Evolutionary conservation across 202 grass and related monocot species (phyloP).

Genomic region (Tripidium arundinaceum): DNA sequence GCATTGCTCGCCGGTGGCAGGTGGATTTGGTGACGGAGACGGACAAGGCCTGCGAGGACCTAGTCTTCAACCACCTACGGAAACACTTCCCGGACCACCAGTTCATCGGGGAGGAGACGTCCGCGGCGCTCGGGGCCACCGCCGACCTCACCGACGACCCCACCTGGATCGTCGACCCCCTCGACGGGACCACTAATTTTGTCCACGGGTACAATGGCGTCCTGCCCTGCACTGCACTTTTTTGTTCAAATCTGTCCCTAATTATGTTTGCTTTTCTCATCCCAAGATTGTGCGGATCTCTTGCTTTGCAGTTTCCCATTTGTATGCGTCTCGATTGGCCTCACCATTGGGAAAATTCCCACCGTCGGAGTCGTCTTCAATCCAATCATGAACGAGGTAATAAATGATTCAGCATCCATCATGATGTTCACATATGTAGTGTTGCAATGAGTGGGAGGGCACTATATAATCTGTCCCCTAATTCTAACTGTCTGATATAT

Average conservation of each 20-base stretch:
- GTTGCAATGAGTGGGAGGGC: not conserved
- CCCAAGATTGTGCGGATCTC: not conserved
- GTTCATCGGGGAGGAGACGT: slow-evolving; percentile 96
- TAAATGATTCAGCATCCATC: not conserved
- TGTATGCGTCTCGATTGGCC: slow-evolving; percentile 94
- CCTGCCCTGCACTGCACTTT: not conserved
- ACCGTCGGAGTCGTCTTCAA: slow-evolving; percentile 87
- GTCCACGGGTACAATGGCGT: slow-evolving; percentile 71
- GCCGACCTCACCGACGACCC: slow-evolving; percentile 74
- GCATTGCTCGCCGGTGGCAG: slow-evolving; percentile 33
- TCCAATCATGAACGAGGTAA: slow-evolving; percentile 90
- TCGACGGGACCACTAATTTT: slow-evolving; percentile 98
- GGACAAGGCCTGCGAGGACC: slow-evolving; percentile 92
- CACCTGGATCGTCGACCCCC: slow-evolving; percentile 93
- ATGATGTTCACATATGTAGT: not conserved
- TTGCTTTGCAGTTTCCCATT: slow-evolving; percentile 70
- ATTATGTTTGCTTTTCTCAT: slow-evolving; percentile 5
- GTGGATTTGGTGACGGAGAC: slow-evolving; percentile 99
- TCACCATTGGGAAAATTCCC: slow-evolving; percentile 75
- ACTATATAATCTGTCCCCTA: not conserved
- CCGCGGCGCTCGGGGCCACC: slow-evolving; percentile 60
- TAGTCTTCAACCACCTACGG: slow-evolving; percentile 84
- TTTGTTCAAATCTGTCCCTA: not conserved
- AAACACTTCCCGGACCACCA: slow-evolving; percentile 81
- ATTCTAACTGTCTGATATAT: not conserved